These are phyloP conservation scores for Ramichloridium luteum DNA, from an alignment of 2,329 filamentous ascomycete species.

Conservation along the genomic window DNA sequence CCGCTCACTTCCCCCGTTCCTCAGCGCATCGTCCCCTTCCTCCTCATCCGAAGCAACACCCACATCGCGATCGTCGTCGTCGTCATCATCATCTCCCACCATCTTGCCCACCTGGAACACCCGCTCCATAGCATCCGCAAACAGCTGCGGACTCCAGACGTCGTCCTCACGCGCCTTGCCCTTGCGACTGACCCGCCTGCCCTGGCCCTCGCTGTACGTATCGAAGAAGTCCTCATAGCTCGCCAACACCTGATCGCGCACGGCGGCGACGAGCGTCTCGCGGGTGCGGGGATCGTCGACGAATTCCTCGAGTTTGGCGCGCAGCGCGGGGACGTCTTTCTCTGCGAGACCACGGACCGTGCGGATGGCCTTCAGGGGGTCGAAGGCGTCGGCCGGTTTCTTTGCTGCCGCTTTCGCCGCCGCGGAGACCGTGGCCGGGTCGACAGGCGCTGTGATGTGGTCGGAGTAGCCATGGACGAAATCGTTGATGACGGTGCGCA, in stretches of 20 bases:
- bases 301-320: conserved; percentile 48
- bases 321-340: conserved; percentile 44
- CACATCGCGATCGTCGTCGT: conserved; percentile 15
- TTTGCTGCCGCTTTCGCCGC: conserved; percentile 5
- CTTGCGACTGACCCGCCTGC: conserved; percentile 32
- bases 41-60: too few relatives aligned
- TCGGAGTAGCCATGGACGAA: conserved; percentile 48
- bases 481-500: conserved; percentile 52
- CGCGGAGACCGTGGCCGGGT: conserved; percentile 13
- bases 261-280: conserved; percentile 54
- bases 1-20: too few relatives aligned
- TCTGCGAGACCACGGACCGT: conserved; percentile 44
- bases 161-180: conserved; percentile 50
- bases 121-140: conserved; percentile 48
- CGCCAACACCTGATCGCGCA: conserved; percentile 50
- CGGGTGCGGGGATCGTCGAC: conserved; percentile 52
- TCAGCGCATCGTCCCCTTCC: too few relatives aligned
- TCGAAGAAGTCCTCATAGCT: conserved; percentile 55
- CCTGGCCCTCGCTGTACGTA: conserved; percentile 31
- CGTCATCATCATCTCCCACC: conserved; percentile 24
- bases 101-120: conserved; percentile 45
- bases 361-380: conserved; percentile 22
- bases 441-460: conserved; percentile 42
- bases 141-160: conserved; percentile 53
- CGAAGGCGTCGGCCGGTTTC: conserved; percentile 13